These are phyloP conservation scores for Yamadazyma sp. DNA, from an alignment of 1,139 yeast species.

Conservation along the genomic window DNA sequence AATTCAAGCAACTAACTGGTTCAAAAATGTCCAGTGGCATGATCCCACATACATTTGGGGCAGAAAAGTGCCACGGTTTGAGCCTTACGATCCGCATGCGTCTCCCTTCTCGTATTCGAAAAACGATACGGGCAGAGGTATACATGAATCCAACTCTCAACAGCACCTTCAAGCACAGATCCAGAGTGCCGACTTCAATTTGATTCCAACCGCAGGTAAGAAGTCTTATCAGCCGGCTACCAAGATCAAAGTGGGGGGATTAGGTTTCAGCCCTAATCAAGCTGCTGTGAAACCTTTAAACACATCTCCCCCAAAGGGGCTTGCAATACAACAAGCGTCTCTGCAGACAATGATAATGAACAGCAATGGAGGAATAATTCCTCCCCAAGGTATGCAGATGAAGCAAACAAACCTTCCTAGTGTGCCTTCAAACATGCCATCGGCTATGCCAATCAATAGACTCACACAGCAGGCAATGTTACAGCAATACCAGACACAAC, in stretches of 20 bases:
- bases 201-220: conserved; percentile 33
- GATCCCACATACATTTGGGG: conserved; percentile 45
- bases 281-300: conserved; percentile 3
- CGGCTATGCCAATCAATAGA: conserved; percentile 2
- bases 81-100: conserved; percentile 49
- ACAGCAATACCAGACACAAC: conserved; percentile 10
- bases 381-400: conserved; percentile 4
- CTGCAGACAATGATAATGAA: no score
- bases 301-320: conserved; percentile 14
- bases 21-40: conserved; percentile 41
- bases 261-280: conserved; percentile 2
- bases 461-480: conserved; percentile 4
- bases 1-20: conserved; percentile 40
- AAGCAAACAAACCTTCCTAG: background rate
- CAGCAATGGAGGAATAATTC: conserved; percentile 2
- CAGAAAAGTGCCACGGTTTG: conserved; percentile 48
- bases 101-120: conserved; percentile 34
- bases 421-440: background rate
- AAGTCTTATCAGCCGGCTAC: conserved; percentile 36
- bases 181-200: conserved; percentile 34
- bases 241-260: conserved; percentile 24
- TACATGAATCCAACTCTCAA: conserved; percentile 39
- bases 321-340: conserved; percentile 5
- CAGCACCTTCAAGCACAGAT: conserved; percentile 46
- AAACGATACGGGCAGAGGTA: conserved; percentile 38